phyloP scores from a whole-genome alignment of 192 early-diverging fungal species.

The Allomyces arbusculus region DNA sequence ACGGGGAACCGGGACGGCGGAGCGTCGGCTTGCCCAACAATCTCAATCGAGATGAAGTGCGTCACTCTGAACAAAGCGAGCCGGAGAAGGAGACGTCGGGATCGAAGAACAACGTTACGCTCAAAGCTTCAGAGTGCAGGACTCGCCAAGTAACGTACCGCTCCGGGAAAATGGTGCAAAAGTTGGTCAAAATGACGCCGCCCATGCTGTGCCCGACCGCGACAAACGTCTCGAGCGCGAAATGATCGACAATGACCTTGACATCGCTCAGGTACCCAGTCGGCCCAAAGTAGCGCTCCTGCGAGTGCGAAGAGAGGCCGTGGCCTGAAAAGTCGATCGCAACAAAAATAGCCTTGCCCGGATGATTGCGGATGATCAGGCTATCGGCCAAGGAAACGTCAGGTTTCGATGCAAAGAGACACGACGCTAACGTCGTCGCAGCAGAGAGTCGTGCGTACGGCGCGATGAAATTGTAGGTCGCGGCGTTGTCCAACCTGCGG shows the following conservation, averaged over 20 bases:
- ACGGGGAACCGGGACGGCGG: too few relatives aligned
- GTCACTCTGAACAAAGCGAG: neutral
- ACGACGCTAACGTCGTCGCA: too few relatives aligned
- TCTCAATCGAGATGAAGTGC: neutral
- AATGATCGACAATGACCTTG: neutral
- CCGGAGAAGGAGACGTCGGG: too few relatives aligned
- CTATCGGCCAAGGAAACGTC: neutral
- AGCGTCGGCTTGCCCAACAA: neutral
- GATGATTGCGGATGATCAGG: neutral
- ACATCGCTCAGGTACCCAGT: neutral
- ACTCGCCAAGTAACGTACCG: neutral
- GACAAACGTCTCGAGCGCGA: neutral
- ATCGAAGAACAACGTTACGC: too few relatives aligned
- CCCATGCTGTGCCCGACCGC: neutral
- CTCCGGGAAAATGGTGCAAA: neutral
- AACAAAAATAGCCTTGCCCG: neutral
- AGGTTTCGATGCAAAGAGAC: too few relatives aligned
- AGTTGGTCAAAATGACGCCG: neutral
- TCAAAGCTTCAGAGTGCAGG: too few relatives aligned
- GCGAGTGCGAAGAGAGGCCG: neutral
- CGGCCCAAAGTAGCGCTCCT: neutral
- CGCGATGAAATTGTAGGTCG: neutral
- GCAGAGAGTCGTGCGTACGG: neutral
- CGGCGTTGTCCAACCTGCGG: neutral
- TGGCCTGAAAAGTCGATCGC: neutral